Evolutionary conservation across 1,139 yeast genomes (phyloP).

Genomic region (Sporopachydermia cereana): DNA sequence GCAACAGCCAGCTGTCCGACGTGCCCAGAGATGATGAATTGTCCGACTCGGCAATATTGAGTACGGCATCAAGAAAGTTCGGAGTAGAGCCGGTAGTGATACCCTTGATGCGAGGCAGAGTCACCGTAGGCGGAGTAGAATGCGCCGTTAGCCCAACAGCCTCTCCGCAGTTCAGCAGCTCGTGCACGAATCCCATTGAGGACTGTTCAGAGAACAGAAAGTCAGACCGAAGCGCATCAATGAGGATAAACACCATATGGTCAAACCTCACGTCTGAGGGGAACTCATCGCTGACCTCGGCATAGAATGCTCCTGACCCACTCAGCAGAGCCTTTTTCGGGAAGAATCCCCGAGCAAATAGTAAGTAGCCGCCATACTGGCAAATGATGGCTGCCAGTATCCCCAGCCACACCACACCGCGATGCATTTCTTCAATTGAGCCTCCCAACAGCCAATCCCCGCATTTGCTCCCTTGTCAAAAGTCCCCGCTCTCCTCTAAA

Average conservation of each 20-base stretch:
- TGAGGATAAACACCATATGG: conserved; percentile 66
- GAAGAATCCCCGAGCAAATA: conserved; percentile 76
- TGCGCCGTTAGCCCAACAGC: conserved; percentile 87
- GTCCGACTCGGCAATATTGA: conserved; percentile 90
- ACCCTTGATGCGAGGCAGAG: conserved; percentile 68
- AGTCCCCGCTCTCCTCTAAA: too few species aligned
- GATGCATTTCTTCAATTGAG: neutral
- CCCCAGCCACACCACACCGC: neutral
- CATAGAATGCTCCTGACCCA: conserved; percentile 34
- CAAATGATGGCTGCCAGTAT: conserved; percentile 21
- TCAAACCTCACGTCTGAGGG: conserved; percentile 42
- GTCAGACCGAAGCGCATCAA: conserved; percentile 89
- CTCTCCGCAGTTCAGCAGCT: conserved; percentile 46
- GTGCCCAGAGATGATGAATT: conserved; percentile 58
- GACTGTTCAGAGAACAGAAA: conserved; percentile 59
- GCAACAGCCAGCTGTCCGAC: conserved; percentile 84
- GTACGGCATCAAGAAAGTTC: conserved; percentile 70
- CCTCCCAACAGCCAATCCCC: too few species aligned
- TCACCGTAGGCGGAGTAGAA: conserved; percentile 81
- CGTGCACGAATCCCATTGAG: conserved; percentile 56
- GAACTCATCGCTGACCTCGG: conserved; percentile 17
- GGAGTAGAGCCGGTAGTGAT: conserved; percentile 78
- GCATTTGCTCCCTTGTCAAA: too few species aligned
- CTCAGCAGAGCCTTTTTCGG: conserved; percentile 70
- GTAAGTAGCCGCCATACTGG: conserved; percentile 40